A percentile compares a stretch with the other conserved stretches of the same genome.
Conservation (phyloP, 1,139 yeast species). For the Sugiyamaella novakii region DNA sequence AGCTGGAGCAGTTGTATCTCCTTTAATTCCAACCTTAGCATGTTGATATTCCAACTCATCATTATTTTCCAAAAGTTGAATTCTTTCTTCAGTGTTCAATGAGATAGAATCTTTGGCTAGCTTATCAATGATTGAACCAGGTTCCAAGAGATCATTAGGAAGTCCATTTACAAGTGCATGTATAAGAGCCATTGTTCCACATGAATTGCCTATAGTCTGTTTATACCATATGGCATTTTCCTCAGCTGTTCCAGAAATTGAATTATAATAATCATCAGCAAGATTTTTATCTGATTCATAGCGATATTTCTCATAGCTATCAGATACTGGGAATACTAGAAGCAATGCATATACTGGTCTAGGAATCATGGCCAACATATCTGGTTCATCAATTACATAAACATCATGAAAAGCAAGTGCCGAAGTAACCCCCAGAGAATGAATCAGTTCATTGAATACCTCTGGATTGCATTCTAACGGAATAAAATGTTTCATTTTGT, state of each 20-base stretch:
- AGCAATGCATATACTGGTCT: slow-evolving; percentile 77
- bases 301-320: slow-evolving; percentile 58
- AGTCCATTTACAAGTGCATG: slow-evolving; percentile 71
- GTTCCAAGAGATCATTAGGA: slow-evolving; percentile 43
- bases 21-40: slow-evolving; percentile 61
- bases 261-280: slow-evolving; percentile 32
- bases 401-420: slow-evolving; percentile 73
- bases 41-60: slow-evolving; percentile 57
- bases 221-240: slow-evolving; percentile 60
- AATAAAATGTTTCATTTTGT: slow-evolving; percentile 47
- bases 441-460: slow-evolving; percentile 73
- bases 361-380: slow-evolving; percentile 74
- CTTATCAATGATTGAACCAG: slow-evolving; percentile 40
- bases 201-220: slow-evolving; percentile 86
- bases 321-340: slow-evolving; percentile 77
- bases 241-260: slow-evolving; percentile 37
- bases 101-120: slow-evolving; percentile 37
- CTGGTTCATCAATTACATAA: slow-evolving; percentile 79
- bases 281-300: slow-evolving; percentile 40
- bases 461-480: slow-evolving; percentile 93
- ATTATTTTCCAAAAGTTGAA: slow-evolving; percentile 50
- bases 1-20: slow-evolving; percentile 79
- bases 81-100: slow-evolving; percentile 45
- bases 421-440: slow-evolving; percentile 65
- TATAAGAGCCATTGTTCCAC: slow-evolving; percentile 87